Conservation (phyloP, 208 protist genomes). For the Leishmania major region DNA sequence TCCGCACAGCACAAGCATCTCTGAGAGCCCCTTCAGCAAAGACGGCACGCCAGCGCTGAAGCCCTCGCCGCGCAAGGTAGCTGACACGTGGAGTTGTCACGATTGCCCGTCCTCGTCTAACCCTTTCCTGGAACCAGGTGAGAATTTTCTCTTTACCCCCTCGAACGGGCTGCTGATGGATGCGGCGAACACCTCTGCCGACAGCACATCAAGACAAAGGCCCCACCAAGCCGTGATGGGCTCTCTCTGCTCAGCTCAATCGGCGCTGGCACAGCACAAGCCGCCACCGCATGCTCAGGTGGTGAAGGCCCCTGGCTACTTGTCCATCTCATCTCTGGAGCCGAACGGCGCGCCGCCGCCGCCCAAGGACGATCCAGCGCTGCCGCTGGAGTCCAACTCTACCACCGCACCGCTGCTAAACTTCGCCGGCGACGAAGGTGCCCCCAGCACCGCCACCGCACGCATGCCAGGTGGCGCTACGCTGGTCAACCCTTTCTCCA, state of each 20-base stretch:
- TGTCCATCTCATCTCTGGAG: slow-evolving; percentile 15
- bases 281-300: neutral
- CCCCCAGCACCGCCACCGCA: neutral
- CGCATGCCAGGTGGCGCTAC: slow-evolving; percentile 11
- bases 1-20: neutral
- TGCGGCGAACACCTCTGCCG: neutral
- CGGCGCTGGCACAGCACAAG: neutral
- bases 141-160: neutral
- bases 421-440: slow-evolving; percentile 5
- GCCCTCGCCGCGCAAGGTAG: neutral
- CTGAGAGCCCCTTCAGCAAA: neutral
- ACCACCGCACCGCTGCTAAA: neutral
- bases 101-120: slow-evolving; percentile 14
- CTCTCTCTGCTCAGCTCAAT: neutral
- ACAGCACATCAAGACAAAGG: neutral
- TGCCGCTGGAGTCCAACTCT: neutral
- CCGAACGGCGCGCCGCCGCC: neutral
- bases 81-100: neutral
- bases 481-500: slow-evolving; percentile 34
- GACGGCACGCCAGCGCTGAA: neutral
- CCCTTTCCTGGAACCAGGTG: slow-evolving; percentile 15
- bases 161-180: neutral
- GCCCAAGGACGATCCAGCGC: neutral
- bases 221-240: neutral
- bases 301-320: slow-evolving; percentile 4